A percentile compares a stretch with the other conserved stretches of the same genome.
phyloP scores from a whole-genome alignment of 129 eudicot genomes.

The Logfia minima region DNA sequence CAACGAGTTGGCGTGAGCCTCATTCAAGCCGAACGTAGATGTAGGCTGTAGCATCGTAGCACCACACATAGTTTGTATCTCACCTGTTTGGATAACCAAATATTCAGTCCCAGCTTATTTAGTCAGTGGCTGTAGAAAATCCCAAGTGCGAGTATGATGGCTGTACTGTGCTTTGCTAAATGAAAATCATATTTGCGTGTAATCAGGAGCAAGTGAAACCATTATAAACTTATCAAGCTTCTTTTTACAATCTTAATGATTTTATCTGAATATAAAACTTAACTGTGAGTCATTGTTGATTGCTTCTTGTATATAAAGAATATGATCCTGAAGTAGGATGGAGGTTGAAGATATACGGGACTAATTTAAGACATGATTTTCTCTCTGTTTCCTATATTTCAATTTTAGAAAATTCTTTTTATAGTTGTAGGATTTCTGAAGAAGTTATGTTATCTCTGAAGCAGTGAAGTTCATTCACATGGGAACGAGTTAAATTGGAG shows the following conservation, averaged over 20 bases:
- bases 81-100: background rate
- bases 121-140: slow-evolving; percentile 11
- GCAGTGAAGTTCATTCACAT: background rate
- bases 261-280: background rate
- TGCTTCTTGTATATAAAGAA: slow-evolving; percentile 1
- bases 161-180: background rate
- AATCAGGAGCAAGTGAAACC: background rate
- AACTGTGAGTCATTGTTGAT: background rate
- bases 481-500: background rate
- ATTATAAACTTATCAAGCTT: background rate
- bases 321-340: slow-evolving; percentile 1
- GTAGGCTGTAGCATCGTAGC: background rate
- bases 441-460: background rate
- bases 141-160: background rate
- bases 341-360: background rate
- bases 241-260: background rate
- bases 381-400: background rate
- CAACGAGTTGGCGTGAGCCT: slow-evolving; percentile 2
- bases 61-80: background rate
- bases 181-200: background rate
- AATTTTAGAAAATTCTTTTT: background rate
- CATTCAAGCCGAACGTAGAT: background rate
- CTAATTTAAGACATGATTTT: background rate
- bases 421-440: background rate
- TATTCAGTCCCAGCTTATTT: background rate